Conservation (phyloP, 805 yeast species). For the Saccharomycopsis capsularis region DNA sequence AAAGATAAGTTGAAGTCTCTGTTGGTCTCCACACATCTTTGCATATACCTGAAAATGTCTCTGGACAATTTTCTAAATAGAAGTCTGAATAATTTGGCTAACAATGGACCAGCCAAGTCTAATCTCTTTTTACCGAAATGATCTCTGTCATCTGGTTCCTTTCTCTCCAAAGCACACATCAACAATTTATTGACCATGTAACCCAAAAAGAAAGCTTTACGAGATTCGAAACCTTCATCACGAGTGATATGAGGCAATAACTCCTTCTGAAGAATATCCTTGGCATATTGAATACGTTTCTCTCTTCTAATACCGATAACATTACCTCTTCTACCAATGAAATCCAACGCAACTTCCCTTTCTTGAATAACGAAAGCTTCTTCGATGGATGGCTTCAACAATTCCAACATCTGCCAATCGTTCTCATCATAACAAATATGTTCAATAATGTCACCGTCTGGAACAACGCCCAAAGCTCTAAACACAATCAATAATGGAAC, state of each 20-base stretch:
- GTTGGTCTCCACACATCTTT: slow-evolving; percentile 96
- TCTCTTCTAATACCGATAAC: slow-evolving; percentile 95
- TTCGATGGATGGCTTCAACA: slow-evolving; percentile 98
- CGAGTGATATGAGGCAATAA: slow-evolving; percentile 96
- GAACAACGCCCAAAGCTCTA: slow-evolving; percentile 96
- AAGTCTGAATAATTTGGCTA: slow-evolving; percentile 92
- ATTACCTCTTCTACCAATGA: slow-evolving; percentile 96
- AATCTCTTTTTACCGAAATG: slow-evolving; percentile 98
- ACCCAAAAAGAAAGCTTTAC: slow-evolving; percentile 95
- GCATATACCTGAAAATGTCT: slow-evolving; percentile 97
- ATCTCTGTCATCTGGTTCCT: slow-evolving; percentile 98
- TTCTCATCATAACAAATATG: slow-evolving; percentile 96
- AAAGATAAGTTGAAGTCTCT: slow-evolving; percentile 93
- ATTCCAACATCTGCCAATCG: slow-evolving; percentile 99
- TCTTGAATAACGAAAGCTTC: slow-evolving; percentile 98
- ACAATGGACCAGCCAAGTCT: slow-evolving; percentile 96
- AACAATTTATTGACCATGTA: slow-evolving; percentile 95
- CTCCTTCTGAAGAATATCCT: slow-evolving; percentile 93
- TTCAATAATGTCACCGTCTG: slow-evolving; percentile 97
- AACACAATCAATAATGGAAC: slow-evolving; percentile 95
- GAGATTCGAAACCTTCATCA: slow-evolving; percentile 91
- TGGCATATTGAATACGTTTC: slow-evolving; percentile 96
- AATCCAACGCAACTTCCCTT: slow-evolving; percentile 95
- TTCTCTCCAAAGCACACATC: slow-evolving; percentile 92
- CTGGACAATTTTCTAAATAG: slow-evolving; percentile 91